Base-by-base conservation (phyloP, 768 basidiomycete species). In the Lyophyllum semitale region DNA sequence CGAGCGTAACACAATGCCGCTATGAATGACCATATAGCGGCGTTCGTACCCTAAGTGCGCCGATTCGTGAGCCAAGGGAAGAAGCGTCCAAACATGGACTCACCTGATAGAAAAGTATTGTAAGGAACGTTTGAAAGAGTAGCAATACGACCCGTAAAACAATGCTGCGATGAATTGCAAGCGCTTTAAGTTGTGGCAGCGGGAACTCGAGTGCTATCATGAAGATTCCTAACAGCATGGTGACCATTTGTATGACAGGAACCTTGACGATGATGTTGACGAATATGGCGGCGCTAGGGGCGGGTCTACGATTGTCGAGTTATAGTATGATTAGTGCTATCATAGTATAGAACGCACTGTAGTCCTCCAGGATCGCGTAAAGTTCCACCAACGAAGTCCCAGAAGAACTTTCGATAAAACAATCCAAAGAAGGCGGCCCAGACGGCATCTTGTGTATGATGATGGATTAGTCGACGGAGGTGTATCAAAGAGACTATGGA, bases 361-460 rank as follows among this genome's bases (percentile, higher is more conserved):
- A 90, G 53, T 50, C 90, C 90, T 73, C 90, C 90, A 26, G 90
- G 90, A 67, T 83, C 80, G 58, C 89, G 87, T 54, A 92, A 67
- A 54, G 80, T 87, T 44, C 90, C 93, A 55, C 84, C 87, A n/a
- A 93, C 74, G 67, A 96, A 93, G 75, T 96, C 95, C 90, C 91
- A 96, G 75, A 96, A 95, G 82, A 93, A 96, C 75, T 96, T 96
- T 71, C 93, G 90, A 74, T 85, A 94, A 63, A 88, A 75, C 13
- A 95, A 69, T 17, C 85, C 94, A 74, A 83, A 95, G 73, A 90
- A 87, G 29, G 82, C 77, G 13, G 89, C 87, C 92, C 91, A 93
- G 11, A 93, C 74, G 54, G 85, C 82, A 68, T 91, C 91, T 93
- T 51, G 58, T 4, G 35, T 32, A 47, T 35, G 33, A 8, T 49